Conservation (phyloP, 345 rosid species). For the Triadica sebifera region DNA sequence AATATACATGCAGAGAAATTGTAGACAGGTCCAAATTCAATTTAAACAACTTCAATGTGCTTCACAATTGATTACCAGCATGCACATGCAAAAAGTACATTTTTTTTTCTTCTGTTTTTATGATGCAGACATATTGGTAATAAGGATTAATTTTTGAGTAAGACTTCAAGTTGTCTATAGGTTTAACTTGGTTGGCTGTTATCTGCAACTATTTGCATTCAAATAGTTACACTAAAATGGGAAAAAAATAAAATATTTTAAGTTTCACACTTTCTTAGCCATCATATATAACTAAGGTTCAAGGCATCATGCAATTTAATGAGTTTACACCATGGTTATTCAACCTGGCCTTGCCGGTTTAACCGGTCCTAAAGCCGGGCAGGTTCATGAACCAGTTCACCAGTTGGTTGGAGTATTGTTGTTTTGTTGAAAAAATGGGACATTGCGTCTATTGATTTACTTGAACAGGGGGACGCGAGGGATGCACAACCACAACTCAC, state of each 20-base stretch:
- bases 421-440: no score
- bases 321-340: no score
- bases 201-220: not conserved
- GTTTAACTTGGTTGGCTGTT: not conserved
- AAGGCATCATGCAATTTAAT: not conserved
- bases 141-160: not conserved
- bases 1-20: not conserved
- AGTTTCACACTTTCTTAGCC: not conserved
- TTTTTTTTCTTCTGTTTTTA: not conserved
- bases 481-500: no score
- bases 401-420: no score
- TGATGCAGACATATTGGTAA: not conserved
- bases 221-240: not conserved
- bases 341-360: no score
- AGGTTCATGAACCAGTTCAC: no score
- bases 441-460: no score
- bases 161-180: not conserved
- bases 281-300: not conserved
- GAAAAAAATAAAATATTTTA: not conserved
- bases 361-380: no score
- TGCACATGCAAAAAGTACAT: not conserved
- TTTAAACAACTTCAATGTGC: not conserved
- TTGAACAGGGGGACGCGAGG: no score
- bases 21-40: not conserved
- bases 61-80: not conserved